Percentiles rank a stretch among this genome's conserved stretches.
Conservation (phyloP, 352 stramenopile genomes). For the Phytopythium helicoides region DNA sequence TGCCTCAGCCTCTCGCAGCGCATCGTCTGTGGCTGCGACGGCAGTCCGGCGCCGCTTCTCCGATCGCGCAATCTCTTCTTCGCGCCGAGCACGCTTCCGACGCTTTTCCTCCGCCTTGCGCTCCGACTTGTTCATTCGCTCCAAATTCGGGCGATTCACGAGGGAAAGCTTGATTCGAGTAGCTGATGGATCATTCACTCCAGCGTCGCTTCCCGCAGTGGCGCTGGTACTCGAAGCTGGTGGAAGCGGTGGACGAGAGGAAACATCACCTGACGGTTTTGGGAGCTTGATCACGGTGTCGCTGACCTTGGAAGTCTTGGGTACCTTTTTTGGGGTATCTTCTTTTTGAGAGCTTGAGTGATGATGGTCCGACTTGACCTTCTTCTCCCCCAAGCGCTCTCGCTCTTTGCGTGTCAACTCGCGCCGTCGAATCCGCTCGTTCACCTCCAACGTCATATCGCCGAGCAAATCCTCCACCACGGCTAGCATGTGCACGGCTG, state of each 20-base stretch:
- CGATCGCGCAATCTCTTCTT: constrained; percentile 74
- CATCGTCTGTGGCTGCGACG: constrained; percentile 76
- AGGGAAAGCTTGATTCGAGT: constrained; percentile 66
- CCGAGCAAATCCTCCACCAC: constrained; percentile 78
- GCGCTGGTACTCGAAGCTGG: background rate
- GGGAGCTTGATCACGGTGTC: constrained; percentile 3
- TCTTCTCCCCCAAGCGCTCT: constrained; percentile 58
- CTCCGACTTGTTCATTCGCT: constrained; percentile 83
- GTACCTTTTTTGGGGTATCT: background rate
- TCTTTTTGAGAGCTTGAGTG: constrained; percentile 15
- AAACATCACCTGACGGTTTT: background rate
- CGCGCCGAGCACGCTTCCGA: constrained; percentile 62
- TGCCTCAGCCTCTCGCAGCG: constrained; percentile 71
- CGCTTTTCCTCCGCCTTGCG: constrained; percentile 85
- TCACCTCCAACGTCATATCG: constrained; percentile 77
- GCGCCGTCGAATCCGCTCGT: constrained; percentile 63
- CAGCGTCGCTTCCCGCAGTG: background rate
- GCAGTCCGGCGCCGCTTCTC: constrained; percentile 78
- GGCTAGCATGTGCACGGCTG: constrained; percentile 66
- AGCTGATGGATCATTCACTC: constrained; percentile 24
- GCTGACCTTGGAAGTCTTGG: background rate
- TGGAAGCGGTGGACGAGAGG: constrained; percentile 2
- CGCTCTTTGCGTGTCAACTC: constrained; percentile 73
- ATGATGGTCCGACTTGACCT: constrained; percentile 13
- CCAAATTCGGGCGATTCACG: constrained; percentile 61